phyloP scores from a whole-genome alignment of 1,284 basidiomycete species.

The Trametes pubescens region DNA sequence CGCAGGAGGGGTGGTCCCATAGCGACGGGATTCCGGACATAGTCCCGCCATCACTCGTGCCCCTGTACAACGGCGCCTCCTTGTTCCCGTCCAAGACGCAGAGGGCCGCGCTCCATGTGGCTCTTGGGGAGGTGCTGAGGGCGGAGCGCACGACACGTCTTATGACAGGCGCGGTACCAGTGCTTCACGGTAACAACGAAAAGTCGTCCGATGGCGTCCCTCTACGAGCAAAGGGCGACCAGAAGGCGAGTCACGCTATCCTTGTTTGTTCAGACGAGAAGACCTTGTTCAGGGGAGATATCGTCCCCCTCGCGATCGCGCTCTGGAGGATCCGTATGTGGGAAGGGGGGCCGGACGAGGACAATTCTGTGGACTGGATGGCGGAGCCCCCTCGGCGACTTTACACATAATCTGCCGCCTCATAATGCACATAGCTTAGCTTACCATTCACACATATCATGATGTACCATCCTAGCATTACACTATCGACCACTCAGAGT shows the following conservation, averaged over 20 bases:
- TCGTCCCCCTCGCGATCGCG: conserved; percentile 68
- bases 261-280: conserved; percentile 61
- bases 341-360: conserved; percentile 53
- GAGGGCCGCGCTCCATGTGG: conserved; percentile 61
- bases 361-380: conserved; percentile 18
- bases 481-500: conserved; percentile 20
- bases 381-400: conserved; percentile 3
- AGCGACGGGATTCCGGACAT: conserved; percentile 34
- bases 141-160: conserved; percentile 49
- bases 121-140: conserved; percentile 56
- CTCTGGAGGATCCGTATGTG: conserved; percentile 81
- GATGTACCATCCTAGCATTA: conserved; percentile 26
- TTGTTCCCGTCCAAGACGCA: conserved; percentile 68
- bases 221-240: conserved; percentile 38
- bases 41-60: conserved; percentile 56
- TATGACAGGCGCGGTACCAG: background rate
- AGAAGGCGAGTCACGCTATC: conserved; percentile 73
- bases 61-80: conserved; percentile 70
- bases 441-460: background rate
- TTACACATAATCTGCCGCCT: background rate
- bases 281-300: conserved; percentile 61
- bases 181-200: background rate
- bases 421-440: conserved; percentile 2
- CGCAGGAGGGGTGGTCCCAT: conserved; percentile 25
- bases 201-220: background rate